Evolutionary conservation across 1,284 basidiomycete genomes (phyloP), one percentile per base, ranked within the genome.

Genomic region (Rhodotorula sp.): DNA sequence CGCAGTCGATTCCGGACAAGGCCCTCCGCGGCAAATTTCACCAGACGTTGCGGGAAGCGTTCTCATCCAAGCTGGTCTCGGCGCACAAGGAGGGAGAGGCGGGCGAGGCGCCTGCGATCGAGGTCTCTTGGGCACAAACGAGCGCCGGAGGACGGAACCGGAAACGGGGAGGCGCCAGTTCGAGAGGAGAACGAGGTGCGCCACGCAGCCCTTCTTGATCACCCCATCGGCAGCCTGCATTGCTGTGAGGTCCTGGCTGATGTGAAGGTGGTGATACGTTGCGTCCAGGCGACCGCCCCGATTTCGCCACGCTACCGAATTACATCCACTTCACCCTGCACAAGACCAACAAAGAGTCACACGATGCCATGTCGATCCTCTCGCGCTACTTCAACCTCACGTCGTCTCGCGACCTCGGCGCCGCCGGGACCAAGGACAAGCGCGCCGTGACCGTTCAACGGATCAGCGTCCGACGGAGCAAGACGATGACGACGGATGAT

Each of bases 351-450:
- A 88, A 97, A 58, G 97, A 99, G 79, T 95, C 93, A 5, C 94
- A 97, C 80, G 97, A 99, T 79, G 93, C 93, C 1, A 86, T 99
- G 31, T 85, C 87, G 0, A 85, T 94, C 77, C 82, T 97, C 49
- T 85, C 90, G 18, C 88, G 92, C 19, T 85, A 87, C 56, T 84
- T 99, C 38, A 89, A 90, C 68, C 85, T 89, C 78, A 87, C 85
- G 50, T 54, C 49, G 4, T 80, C 87, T 64, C 92, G 89, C 80
- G 92, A 95, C 77, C 84, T 99, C 5, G 87, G 89, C 23, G 90
- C 95, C 19, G 93, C 94, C 8, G 97, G 97, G 0, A 99, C 97
- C 5, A 99, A 99, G 80, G 97, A 99, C 82, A 99, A 98, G 81
- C 90, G 97, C 56, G 95, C 93, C 0, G 92, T 98, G 8, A 99